phyloP scores from a whole-genome alignment of 1,139 yeast genomes.

The Zygoascus sp. region DNA sequence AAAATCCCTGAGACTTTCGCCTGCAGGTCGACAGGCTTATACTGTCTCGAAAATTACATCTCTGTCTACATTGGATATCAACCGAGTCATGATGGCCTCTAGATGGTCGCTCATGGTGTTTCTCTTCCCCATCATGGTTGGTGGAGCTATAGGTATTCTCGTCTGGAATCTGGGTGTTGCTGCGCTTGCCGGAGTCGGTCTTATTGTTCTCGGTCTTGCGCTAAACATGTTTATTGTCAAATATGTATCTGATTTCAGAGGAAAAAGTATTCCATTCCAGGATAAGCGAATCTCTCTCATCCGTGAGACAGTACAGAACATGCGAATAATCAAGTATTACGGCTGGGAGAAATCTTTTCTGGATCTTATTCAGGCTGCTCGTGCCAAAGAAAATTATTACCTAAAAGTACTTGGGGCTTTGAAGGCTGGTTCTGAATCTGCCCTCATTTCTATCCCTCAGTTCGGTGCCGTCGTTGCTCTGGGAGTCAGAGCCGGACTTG shows the following conservation, averaged over 20 bases:
- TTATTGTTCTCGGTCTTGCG: conserved; percentile 34
- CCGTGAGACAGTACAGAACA: conserved; percentile 55
- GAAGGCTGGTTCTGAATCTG: conserved; percentile 48
- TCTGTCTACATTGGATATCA: conserved; percentile 15
- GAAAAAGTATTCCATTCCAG: conserved; percentile 45
- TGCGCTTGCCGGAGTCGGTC: conserved; percentile 52
- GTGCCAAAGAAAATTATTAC: conserved; percentile 41
- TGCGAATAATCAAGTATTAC: conserved; percentile 61
- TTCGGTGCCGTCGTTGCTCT: conserved; percentile 67
- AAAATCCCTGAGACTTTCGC: conserved; percentile 14
- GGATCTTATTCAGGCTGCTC: conserved; percentile 41
- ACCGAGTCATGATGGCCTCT: conserved; percentile 15
- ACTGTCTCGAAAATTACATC: conserved; percentile 17
- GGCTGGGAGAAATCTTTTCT: conserved; percentile 63
- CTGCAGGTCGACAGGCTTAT: conserved; percentile 13
- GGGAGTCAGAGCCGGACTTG: conserved; percentile 55
- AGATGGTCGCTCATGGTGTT: conserved; percentile 26
- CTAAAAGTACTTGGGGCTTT: conserved; percentile 34
- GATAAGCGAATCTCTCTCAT: conserved; percentile 54
- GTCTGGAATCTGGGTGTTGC: conserved; percentile 61
- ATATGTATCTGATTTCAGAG: conserved; percentile 43
- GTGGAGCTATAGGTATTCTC: conserved; percentile 54
- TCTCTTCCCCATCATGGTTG: conserved; percentile 51
- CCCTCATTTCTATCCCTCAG: conserved; percentile 55
- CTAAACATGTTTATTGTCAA: conserved; percentile 31